Evolutionary conservation across 805 yeast species (phyloP), one percentile per base, ranked within the genome.

Genomic region (Starmerella kuoi): DNA sequence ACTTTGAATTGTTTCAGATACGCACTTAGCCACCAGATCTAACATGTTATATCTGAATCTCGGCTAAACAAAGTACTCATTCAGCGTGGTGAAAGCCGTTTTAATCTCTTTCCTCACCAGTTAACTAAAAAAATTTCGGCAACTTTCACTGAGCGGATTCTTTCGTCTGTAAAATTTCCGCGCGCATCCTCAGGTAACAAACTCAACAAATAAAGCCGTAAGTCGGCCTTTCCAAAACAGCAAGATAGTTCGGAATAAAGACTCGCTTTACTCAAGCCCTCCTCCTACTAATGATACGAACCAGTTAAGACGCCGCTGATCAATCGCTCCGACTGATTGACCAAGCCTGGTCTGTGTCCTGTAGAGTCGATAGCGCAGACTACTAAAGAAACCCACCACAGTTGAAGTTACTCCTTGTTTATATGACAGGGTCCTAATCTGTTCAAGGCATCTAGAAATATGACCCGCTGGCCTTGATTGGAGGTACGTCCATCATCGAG

Each of bases 331-430:
- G 65, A 42, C 5, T 57, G 53, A 18, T 47, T 45, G 2, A 63
- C 68, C 1, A 70, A 61, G 5, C 52, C 53, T n/a, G 64, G 51
- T 41, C 64, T 67, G 40, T 60, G 62, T 2, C 81, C 78, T 0
- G 79, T 76, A 27, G 79, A 72, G 50, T 77, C 77, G 3, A 76
- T 60, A 0, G 79, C 76, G 0, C 73, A 71, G 11, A 61, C 61
- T 9, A 68, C 52, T 44, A 73, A 68, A 27, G 68, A 62, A 23
- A 61, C 59, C 37, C 73, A 62, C 82, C 83, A 78, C 31, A 62
- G 55, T 19, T 54, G 48, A 8, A 71, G 47, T 28, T 57, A 52
- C 6, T 60, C 53, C 12, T 40, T 36, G 30, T 53, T 48, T 21
- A 55, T 51, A 9, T 64, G 42, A 24, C 59, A 51, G 2, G 64